Evolutionary conservation across 2,329 filamentous ascomycete species (phyloP), one percentile per base, ranked within the genome.

Genomic region (Clathrospora elynae): DNA sequence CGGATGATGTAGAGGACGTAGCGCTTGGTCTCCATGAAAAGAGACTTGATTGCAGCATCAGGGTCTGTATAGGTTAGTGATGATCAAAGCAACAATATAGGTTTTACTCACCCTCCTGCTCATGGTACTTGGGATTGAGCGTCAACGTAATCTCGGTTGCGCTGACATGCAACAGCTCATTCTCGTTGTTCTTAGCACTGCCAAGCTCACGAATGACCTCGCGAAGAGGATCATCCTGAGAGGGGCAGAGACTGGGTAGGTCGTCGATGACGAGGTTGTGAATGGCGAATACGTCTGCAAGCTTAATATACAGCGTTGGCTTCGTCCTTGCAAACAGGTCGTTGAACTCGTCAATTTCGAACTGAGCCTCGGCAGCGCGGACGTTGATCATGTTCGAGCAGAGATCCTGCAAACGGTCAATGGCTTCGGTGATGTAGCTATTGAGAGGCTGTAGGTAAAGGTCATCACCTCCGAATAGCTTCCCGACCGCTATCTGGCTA

Each of bases 281-380:
- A 46, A 99, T 92, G 34, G 92, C 88, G 68, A 99, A 97, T 43
- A 99, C 91, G 68, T 99, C 93, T 11, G 88, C 83, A 82, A 99
- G 92, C 75, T 99, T 99, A 76, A 99, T 96, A 75, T 97, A 99
- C n/a, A 99, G 78, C 0, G 92, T 97, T 5, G 93, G 93, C 71
- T 96, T 96, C 53, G 90, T 93, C 69, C 95, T 91, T 42, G 92
- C 88, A 66, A 97, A 97, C 5, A 99, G 80, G 64, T 99, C 93
- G 67, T 96, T 97, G 81, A 93, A 99, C 68, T 97, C 93, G 66
- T 99, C 93, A 67, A 99, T 96, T 70, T 97, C 91, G 65, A 97
- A 99, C 16, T 93, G 93, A 37, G 83, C 80, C 71, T 99, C 93
- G 0, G 90, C 88, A 59, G 93, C 86, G 10, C 87, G 84, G 9